Evolutionary conservation across 768 basidiomycete genomes (phyloP).

Genomic region (Xanthoconium stramineum): DNA sequence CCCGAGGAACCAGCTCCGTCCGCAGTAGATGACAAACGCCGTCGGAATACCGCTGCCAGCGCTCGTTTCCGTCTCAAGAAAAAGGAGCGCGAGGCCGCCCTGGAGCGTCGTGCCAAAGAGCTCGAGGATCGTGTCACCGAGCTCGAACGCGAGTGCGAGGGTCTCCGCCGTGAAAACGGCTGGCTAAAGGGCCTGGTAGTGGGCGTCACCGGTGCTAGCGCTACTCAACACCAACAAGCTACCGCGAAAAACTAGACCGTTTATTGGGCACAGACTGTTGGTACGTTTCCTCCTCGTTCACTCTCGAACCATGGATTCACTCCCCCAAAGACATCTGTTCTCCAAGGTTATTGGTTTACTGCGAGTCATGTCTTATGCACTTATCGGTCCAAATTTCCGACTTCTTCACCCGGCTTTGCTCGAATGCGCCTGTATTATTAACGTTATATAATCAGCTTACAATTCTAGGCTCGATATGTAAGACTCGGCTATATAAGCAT

Average conservation of each 20-base stretch:
- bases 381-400: background rate
- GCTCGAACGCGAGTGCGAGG: slow-evolving; percentile 90
- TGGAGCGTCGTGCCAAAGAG: slow-evolving; percentile 83
- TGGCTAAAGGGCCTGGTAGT: slow-evolving; percentile 92
- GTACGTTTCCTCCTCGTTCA: background rate
- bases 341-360: background rate
- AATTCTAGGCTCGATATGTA: background rate
- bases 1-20: slow-evolving; percentile 37
- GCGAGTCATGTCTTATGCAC: background rate
- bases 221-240: slow-evolving; percentile 30
- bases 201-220: slow-evolving; percentile 73
- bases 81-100: slow-evolving; percentile 89
- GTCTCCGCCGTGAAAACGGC: slow-evolving; percentile 82
- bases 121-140: slow-evolving; percentile 74
- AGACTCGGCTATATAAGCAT: too few relatives aligned
- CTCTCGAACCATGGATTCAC: background rate
- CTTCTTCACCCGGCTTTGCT: background rate
- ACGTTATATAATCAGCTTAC: slow-evolving; percentile 9
- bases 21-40: slow-evolving; percentile 84
- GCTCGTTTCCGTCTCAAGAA: slow-evolving; percentile 94
- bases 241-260: slow-evolving; percentile 10
- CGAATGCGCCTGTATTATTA: slow-evolving; percentile 20
- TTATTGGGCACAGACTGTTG: background rate
- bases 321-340: background rate
- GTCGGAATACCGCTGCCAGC: slow-evolving; percentile 88